phyloP scores from a whole-genome alignment of 192 early-diverging fungal genomes.

The Mortierella antarctica region DNA sequence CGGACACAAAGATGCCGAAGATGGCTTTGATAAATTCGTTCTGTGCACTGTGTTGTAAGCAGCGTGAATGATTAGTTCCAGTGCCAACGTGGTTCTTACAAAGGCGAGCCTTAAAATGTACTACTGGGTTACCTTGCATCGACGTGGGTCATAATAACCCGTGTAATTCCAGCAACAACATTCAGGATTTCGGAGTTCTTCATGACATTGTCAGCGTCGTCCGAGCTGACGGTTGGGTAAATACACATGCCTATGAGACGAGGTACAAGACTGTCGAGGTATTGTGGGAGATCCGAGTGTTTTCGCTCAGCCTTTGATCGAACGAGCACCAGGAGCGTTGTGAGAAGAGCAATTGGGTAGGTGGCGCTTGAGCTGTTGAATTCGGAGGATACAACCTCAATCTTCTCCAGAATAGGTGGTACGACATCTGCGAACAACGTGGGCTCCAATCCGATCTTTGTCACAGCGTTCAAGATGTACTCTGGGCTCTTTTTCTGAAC shows the following conservation, averaged over 20 bases:
- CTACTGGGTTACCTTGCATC: slow-evolving; percentile 50
- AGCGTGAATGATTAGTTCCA: not conserved
- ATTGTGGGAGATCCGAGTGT: slow-evolving; percentile 56
- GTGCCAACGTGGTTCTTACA: not conserved
- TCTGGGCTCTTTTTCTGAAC: slow-evolving; percentile 40
- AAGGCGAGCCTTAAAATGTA: no score
- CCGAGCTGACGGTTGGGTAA: slow-evolving; percentile 42
- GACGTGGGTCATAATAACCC: slow-evolving; percentile 55
- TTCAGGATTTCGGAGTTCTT: slow-evolving; percentile 52
- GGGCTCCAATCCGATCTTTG: slow-evolving; percentile 56
- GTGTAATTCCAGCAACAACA: slow-evolving; percentile 53
- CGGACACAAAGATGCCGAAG: slow-evolving; percentile 58
- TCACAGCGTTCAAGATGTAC: slow-evolving; percentile 57
- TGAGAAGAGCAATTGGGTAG: slow-evolving; percentile 62
- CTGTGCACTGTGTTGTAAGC: slow-evolving; percentile 39
- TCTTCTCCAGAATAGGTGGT: slow-evolving; percentile 60
- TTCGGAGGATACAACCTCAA: slow-evolving; percentile 49
- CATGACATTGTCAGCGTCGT: slow-evolving; percentile 29
- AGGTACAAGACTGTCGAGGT: slow-evolving; percentile 53
- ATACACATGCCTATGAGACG: slow-evolving; percentile 56
- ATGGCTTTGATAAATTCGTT: slow-evolving; percentile 53
- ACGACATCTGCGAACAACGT: slow-evolving; percentile 58
- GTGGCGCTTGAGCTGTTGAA: slow-evolving; percentile 31
- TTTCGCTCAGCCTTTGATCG: slow-evolving; percentile 42
- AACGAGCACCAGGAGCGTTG: slow-evolving; percentile 56